Base-by-base conservation (phyloP, 306 rosid genomes). In the Abrus pulchellus region DNA sequence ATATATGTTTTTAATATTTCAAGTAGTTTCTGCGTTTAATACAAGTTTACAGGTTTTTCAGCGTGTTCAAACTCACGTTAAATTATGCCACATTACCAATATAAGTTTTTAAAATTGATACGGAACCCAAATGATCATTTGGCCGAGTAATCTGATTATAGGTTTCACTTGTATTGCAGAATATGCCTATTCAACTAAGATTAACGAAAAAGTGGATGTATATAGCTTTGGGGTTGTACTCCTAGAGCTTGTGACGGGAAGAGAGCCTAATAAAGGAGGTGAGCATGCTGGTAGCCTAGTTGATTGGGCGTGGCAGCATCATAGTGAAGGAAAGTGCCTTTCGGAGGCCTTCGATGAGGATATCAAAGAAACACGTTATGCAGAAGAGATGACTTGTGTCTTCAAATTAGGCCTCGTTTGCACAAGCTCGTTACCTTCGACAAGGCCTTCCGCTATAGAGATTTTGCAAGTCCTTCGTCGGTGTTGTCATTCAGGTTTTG, bases 221-320 rank as follows among this genome's bases (percentile, higher is more conserved):
- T 94, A 81, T 50, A 90, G 97, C 84, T 92, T 91, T 41, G 98
- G 98, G 12, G 97, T 94, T 10, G 98, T 94, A 9, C 97, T 92
- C 9, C 82, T 92, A 5, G 98, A 92, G 80, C 93, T 94, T 32
- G 88, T 85, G 27, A 92, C 98, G 0, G 97, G 98, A 66, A 94
- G 87, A 78, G 83, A 88, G 71, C 82, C 98, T 13, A 84, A 82
- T 36, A 6, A 65, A 3, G 88, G 86, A 59, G 86, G 85, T 0
- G 93, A 94, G 74, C 68, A 88, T 10, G 86, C 68, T 33, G 77
- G 81, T 84, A 88, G 83, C 88, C 78, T 92, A 14, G 97, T 90
- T 62, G 97, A 91, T 38, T 91, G 98, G 98, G 90, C 91, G 64
- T 86, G 94, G 94, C 82, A 72, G 69, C 79, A 85, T 30, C 85